Conservation (phyloP, 371 early-diverging fungal genomes). For the Umbelopsis sp. region DNA sequence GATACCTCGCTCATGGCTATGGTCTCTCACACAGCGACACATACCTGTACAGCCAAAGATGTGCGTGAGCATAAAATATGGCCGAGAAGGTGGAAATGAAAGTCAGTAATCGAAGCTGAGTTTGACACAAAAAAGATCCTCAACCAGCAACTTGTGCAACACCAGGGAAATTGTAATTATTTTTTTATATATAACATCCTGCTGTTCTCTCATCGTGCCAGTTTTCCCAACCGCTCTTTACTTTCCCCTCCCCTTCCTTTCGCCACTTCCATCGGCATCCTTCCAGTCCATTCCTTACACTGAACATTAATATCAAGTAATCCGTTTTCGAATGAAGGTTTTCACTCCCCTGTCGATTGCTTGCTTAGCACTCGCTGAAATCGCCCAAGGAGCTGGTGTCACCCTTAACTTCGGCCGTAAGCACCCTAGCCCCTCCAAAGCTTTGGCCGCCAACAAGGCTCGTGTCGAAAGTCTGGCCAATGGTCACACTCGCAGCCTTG, state of each 20-base stretch:
- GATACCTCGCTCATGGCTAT: too few relatives aligned
- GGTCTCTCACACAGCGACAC: too few relatives aligned
- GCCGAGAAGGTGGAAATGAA: neutral
- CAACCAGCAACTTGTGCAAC: constrained; percentile 11
- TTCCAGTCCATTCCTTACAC: constrained; percentile 7
- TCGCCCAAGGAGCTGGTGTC: neutral
- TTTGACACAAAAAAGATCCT: neutral
- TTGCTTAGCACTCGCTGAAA: neutral
- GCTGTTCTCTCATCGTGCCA: neutral
- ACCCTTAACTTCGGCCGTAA: constrained; percentile 4
- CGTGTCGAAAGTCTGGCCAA: neutral
- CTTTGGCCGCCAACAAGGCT: constrained; percentile 5
- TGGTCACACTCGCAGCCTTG: neutral
- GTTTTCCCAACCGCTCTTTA: neutral
- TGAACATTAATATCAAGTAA: neutral
- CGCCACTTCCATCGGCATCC: neutral
- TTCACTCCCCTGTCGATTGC: constrained; percentile 1
- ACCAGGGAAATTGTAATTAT: constrained; percentile 7
- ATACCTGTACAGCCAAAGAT: neutral
- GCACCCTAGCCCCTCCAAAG: neutral
- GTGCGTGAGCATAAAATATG: neutral
- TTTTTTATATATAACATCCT: neutral
- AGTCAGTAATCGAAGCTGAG: neutral
- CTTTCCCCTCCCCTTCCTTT: neutral
- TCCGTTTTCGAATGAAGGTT: neutral